Evolutionary conservation across 176 grass and related monocot species (phyloP).

Genomic region (Bromus sterilis): DNA sequence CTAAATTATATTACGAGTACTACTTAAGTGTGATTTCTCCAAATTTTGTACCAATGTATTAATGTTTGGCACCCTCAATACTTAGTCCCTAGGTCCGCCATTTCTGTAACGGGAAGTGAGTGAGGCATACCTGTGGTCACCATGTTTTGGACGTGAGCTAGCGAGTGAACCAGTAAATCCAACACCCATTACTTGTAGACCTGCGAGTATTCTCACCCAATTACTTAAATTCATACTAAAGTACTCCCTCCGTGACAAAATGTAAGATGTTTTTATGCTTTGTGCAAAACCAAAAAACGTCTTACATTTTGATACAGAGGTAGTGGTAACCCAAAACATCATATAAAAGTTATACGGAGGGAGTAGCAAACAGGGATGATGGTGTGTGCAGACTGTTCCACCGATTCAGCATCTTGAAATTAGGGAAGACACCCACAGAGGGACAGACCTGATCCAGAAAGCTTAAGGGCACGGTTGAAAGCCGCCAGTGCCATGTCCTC

Average conservation of each 20-base stretch:
- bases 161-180: constrained; percentile 90
- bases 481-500: constrained; percentile 81
- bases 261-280: too few relatives aligned
- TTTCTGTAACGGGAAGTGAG: not conserved
- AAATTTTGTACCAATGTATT: too few relatives aligned
- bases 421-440: not conserved
- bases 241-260: too few relatives aligned
- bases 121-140: constrained; percentile 70
- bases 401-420: not conserved
- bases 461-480: constrained; percentile 80
- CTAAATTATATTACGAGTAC: too few relatives aligned
- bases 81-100: too few relatives aligned
- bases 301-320: too few relatives aligned
- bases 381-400: not conserved
- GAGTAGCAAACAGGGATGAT: not conserved
- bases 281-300: too few relatives aligned
- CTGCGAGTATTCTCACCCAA: not conserved
- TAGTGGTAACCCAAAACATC: too few relatives aligned
- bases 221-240: not conserved
- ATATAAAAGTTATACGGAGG: too few relatives aligned
- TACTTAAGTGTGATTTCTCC: too few relatives aligned
- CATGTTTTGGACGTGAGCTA: constrained; percentile 66
- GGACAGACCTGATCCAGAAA: constrained; percentile 69
- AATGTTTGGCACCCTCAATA: too few relatives aligned
- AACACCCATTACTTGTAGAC: constrained; percentile 73